Evolutionary conservation across 441 rosid genomes (phyloP).

Genomic region (Hura crepitans): DNA sequence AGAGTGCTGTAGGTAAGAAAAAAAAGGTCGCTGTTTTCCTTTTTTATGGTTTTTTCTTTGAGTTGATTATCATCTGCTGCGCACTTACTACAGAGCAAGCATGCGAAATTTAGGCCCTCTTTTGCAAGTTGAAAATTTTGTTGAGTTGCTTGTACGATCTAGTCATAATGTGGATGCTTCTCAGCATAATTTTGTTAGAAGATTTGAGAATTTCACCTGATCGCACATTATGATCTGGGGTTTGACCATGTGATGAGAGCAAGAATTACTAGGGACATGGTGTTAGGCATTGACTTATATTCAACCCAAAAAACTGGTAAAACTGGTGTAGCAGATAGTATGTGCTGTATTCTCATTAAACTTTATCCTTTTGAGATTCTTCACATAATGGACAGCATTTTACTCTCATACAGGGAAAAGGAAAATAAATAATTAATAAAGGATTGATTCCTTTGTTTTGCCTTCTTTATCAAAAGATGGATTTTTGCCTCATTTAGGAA

Average conservation of each 20-base stretch:
- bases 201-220: not conserved
- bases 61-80: not conserved
- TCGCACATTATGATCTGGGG: not conserved
- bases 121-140: slow-evolving; percentile 2
- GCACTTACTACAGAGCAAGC: not conserved
- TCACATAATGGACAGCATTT: not conserved
- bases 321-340: not conserved
- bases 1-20: slow-evolving; percentile 90
- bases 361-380: not conserved
- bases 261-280: not conserved
- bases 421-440: too few species aligned
- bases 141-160: not conserved
- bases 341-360: not conserved
- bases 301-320: not conserved
- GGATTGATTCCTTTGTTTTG: too few species aligned
- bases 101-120: not conserved
- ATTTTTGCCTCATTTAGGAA: too few species aligned
- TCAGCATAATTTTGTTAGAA: not conserved
- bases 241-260: not conserved
- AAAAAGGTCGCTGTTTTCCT: not conserved
- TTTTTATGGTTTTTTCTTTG: not conserved
- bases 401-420: not conserved
- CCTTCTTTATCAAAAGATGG: too few species aligned
- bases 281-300: not conserved
- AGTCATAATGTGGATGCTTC: not conserved